These are phyloP conservation scores for Metschnikowia reukaufii DNA, from an alignment of 805 yeast genomes.

Conservation along the genomic window DNA sequence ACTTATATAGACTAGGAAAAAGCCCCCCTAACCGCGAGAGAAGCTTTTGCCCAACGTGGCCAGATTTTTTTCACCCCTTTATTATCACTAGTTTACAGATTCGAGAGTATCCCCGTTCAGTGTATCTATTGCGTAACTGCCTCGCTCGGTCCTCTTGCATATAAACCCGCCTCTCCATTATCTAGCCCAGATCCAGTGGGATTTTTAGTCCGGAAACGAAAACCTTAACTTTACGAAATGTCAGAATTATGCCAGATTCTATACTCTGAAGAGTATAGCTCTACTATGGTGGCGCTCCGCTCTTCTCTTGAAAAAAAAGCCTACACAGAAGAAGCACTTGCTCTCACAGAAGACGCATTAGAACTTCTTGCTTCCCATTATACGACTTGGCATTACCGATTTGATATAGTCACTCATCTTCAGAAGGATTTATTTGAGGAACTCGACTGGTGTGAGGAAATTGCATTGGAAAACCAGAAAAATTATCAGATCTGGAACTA, in stretches of 20 bases:
- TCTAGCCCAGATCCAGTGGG: background rate
- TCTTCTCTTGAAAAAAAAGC: conserved; percentile 61
- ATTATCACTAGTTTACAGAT: no score
- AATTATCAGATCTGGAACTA: conserved; percentile 98
- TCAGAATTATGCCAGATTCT: conserved; percentile 57
- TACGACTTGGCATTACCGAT: conserved; percentile 81
- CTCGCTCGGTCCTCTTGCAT: background rate
- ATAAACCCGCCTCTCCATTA: background rate
- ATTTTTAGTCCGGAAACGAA: no score
- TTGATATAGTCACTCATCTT: conserved; percentile 46
- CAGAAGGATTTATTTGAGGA: conserved; percentile 48
- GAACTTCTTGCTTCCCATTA: conserved; percentile 83
- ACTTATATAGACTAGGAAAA: background rate
- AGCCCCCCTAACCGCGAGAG: background rate
- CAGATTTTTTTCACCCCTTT: no score
- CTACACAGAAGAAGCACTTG: conserved; percentile 67
- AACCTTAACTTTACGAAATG: no score
- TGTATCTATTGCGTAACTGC: no score
- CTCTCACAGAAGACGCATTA: conserved; percentile 63
- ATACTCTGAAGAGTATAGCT: conserved; percentile 70
- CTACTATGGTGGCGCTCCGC: conserved; percentile 59
- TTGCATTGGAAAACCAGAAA: conserved; percentile 77
- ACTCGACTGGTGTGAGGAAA: conserved; percentile 73
- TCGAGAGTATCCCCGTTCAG: no score
- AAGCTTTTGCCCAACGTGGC: no score